Base-by-base conservation (phyloP, 2,329 filamentous ascomycete species). In the Phyllosticta capitalensis region DNA sequence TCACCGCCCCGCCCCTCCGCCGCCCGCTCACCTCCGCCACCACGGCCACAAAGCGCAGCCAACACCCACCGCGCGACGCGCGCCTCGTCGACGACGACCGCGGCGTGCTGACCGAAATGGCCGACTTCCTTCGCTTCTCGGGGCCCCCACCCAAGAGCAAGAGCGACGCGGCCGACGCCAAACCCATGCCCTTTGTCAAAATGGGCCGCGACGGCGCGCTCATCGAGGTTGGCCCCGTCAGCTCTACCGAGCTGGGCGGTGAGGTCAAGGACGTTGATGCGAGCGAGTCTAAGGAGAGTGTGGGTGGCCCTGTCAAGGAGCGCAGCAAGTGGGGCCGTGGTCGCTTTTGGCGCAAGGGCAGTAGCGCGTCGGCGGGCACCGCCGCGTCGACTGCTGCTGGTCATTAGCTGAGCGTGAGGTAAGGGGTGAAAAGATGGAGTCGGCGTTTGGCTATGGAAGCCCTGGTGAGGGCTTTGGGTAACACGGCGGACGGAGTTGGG, bases 41-140 rank as follows among this genome's bases (percentile, higher is more conserved):
- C 14, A 45, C 38, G 38, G 38, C 38, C 6, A 45, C 38, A n/a
- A 45, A 45, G 38, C 38, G 38, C 17, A 45, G 38, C 38, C 38
- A 45, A 14, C 17, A 45, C 38, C 38, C 38, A n/a, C 38, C 38
- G 26, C 56, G 58, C 12, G 54, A 52, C 22, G 54, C 53, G 7
- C 53, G 56, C 19, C 28, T 53, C 22, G 55, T 33, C n/a, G 26
- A 48, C 21, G 55, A 59, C 26, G 56, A 59, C 24, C 48, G 53
- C 4, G 56, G 56, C 5, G 60, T 53, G 1, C 14, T 60, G 2
- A 71, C 69, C 48, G 75, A 77, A 59, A 65, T 77, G 30, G 75
- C 74, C 2, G 75, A 77, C 57, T 78, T 78, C 62, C 61, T 78
- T 48, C 69, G 69, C 30, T 73, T 70, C 28, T 74, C 71, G 0